Evolutionary conservation across 495 filamentous ascomycete genomes (phyloP).

Genomic region (Aspergillus mulundensis): DNA sequence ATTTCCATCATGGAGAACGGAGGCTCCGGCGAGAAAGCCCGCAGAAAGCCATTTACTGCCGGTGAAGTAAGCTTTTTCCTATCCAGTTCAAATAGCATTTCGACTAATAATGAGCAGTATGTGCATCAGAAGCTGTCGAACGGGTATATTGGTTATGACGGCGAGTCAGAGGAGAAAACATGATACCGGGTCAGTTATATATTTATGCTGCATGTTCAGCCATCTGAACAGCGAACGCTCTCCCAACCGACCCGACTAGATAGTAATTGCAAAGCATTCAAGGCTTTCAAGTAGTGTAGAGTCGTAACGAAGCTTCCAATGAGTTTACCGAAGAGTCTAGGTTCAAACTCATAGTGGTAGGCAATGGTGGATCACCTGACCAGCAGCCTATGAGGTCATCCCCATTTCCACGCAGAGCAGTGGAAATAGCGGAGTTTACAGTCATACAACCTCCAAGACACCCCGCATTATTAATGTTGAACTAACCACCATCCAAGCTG

Average conservation of each 20-base stretch:
- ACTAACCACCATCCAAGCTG: constrained; percentile 1
- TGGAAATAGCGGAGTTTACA: background rate
- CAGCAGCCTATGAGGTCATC: constrained; percentile 20
- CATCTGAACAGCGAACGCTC: too few species aligned
- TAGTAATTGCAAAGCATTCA: too few species aligned
- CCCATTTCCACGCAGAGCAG: constrained; percentile 2
- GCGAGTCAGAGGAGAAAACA: background rate
- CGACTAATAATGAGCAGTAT: background rate
- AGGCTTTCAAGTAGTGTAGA: too few species aligned
- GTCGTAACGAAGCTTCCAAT: too few species aligned
- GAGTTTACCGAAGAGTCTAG: too few species aligned
- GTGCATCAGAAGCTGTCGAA: background rate
- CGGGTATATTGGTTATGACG: background rate
- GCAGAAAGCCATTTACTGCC: constrained; percentile 23
- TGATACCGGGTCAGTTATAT: background rate
- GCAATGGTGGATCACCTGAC: background rate
- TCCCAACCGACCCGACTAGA: too few species aligned
- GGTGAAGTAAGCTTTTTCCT: constrained; percentile 16
- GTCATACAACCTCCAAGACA: background rate
- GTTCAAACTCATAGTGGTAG: too few species aligned
- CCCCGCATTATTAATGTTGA: background rate
- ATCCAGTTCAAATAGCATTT: background rate
- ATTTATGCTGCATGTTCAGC: background rate
- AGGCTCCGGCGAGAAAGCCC: constrained; percentile 12
- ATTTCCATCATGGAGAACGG: constrained; percentile 22